Evolutionary conservation across 768 basidiomycete genomes (phyloP).

Genomic region (Leccinellum rugosiceps): DNA sequence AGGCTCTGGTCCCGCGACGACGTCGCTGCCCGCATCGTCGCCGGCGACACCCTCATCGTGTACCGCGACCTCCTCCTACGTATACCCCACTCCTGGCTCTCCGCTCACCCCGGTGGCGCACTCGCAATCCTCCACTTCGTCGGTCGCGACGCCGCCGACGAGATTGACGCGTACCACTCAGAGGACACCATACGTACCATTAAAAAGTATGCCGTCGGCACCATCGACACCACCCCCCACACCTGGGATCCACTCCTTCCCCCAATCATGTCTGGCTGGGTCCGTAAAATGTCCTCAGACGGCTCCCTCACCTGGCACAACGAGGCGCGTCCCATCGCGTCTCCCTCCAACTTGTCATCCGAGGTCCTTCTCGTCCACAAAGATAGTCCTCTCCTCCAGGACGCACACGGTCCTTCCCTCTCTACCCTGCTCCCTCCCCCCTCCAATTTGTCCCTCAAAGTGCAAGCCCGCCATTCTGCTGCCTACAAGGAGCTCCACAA

Average conservation of each 20-base stretch:
- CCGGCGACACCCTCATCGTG: conserved; percentile 74
- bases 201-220: conserved; percentile 60
- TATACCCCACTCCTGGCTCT: conserved; percentile 75
- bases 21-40: conserved; percentile 68
- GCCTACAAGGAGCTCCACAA: conserved; percentile 81
- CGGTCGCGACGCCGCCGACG: conserved; percentile 91
- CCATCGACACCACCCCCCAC: conserved; percentile 50
- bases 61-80: conserved; percentile 61
- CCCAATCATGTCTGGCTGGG: conserved; percentile 84
- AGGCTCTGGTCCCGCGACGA: conserved; percentile 46
- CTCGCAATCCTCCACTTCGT: conserved; percentile 93
- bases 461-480: conserved; percentile 63
- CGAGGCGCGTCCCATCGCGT: conserved; percentile 50
- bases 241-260: conserved; percentile 79
- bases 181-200: conserved; percentile 34
- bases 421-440: conserved; percentile 51
- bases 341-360: conserved; percentile 36
- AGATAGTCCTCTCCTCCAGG: conserved; percentile 21
- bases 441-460: conserved; percentile 49
- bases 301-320: conserved; percentile 54
- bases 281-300: conserved; percentile 48
- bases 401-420: conserved; percentile 39
- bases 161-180: conserved; percentile 89
- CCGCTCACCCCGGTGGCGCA: conserved; percentile 83
- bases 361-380: conserved; percentile 64